Conservation (phyloP, 768 basidiomycete species). For the Multifurca ochricompacta region DNA sequence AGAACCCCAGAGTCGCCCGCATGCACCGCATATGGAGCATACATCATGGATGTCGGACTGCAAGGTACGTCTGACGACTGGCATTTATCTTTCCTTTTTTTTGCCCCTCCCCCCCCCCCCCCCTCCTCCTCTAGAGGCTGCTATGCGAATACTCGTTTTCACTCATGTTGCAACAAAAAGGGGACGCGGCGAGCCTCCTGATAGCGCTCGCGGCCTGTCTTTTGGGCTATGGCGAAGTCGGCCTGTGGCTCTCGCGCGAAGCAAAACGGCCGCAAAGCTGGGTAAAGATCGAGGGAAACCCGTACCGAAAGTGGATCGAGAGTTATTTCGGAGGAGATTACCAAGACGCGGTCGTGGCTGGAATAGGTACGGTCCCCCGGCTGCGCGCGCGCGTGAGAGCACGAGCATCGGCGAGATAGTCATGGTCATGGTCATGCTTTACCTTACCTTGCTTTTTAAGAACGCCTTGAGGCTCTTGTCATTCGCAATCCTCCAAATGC, state of each 20-base stretch:
- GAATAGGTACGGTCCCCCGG: slow-evolving; percentile 76
- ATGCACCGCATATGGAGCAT: slow-evolving; percentile 83
- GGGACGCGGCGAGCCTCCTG: slow-evolving; percentile 57
- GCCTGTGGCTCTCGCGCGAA: slow-evolving; percentile 68
- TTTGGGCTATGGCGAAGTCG: slow-evolving; percentile 89
- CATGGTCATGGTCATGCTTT: neutral
- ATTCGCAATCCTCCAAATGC: slow-evolving; percentile 55
- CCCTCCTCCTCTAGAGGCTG: neutral
- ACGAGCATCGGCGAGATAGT: too few species aligned
- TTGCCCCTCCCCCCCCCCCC: neutral
- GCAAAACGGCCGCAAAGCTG: slow-evolving; percentile 39
- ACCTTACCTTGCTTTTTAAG: too few species aligned
- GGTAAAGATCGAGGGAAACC: slow-evolving; percentile 58
- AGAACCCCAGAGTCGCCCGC: slow-evolving; percentile 56
- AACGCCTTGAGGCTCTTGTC: slow-evolving; percentile 63
- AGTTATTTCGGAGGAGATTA: slow-evolving; percentile 71
- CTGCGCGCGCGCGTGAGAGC: too few species aligned
- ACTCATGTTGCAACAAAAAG: neutral
- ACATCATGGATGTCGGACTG: slow-evolving; percentile 70
- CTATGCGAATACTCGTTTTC: too few species aligned
- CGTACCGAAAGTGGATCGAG: slow-evolving; percentile 69
- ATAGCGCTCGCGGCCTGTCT: slow-evolving; percentile 82
- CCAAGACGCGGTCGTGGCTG: slow-evolving; percentile 62
- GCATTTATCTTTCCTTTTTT: too few species aligned
- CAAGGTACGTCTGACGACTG: slow-evolving; percentile 40